Base-by-base conservation (phyloP, 257 asterid species). In the Solanum virginianum region DNA sequence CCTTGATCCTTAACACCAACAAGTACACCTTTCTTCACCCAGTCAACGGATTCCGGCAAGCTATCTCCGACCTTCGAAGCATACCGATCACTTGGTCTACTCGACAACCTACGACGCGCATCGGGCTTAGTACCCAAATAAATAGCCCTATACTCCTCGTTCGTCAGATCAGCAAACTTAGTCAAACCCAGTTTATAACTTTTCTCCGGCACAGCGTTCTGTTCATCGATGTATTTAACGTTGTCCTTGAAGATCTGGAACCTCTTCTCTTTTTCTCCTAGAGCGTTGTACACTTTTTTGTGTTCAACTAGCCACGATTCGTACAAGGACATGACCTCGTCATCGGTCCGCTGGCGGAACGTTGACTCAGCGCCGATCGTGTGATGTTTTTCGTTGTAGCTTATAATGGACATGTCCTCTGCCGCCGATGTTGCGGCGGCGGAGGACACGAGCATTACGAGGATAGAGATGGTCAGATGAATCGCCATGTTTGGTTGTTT, bases 11-110 rank as follows among this genome's bases (percentile, higher is more conserved):
- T 95, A 86, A 95, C 86, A 41, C 88, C 87, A 68, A 70, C 88
- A 15, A 95, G 97, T 11, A 97, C 98, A 43, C 97, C 98, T 86
- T 91, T 89, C 65, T 85, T 80, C 83, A 97, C 92, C 98, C 98
- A 95, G 87, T 95, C 98, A 82, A 95, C 26, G n/a, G 97, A 92
- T 1, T 91, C 97, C 86, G 98, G 98, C 92, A 95, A 82, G 68
- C 86, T 84, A 20, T 90, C 95, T 18, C 92, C 94, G 26, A 82
- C 85, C 55, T 83, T 88, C 0, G 93, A 92, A 59, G 29, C 77
- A 43, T 92, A 92, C 43, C 94, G 88, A 66, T 88, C 87, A 85
- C 94, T 92, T 81, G 59, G 84, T 15, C 29, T 43, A 45, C 62
- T 87, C 2, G 88, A 54, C 15, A 90, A 39, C 45, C 92, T 91